A percentile compares a stretch with the other conserved stretches of the same genome.
Evolutionary conservation across 192 early-diverging fungal species (phyloP).

Genomic region (Entomortierella parvispora): DNA sequence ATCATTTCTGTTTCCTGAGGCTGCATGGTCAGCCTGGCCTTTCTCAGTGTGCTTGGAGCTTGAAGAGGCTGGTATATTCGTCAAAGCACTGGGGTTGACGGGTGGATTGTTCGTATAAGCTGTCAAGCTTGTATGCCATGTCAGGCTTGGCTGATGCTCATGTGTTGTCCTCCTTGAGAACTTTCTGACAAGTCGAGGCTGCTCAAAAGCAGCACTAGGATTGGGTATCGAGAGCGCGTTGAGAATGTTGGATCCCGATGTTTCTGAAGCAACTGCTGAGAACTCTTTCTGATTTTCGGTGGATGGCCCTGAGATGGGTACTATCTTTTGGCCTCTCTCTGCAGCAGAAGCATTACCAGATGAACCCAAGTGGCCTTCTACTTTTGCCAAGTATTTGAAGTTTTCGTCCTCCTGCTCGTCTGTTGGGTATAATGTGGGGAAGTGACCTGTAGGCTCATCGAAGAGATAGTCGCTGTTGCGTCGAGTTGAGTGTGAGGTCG

Average conservation of each 20-base stretch:
- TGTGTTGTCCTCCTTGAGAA: too few species aligned
- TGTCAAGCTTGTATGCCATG: too few species aligned
- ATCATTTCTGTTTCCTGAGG: neutral
- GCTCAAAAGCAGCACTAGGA: neutral
- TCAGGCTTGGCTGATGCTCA: too few species aligned
- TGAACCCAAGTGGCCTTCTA: constrained; percentile 7
- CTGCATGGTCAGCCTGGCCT: too few species aligned
- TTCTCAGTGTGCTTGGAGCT: too few species aligned
- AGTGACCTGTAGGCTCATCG: constrained; percentile 3
- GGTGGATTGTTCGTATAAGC: too few species aligned
- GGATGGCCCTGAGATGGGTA: constrained; percentile 7
- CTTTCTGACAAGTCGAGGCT: too few species aligned
- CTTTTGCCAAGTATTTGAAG: constrained; percentile 6
- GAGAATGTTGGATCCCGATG: neutral
- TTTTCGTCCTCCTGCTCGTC: constrained; percentile 1
- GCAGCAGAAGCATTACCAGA: constrained; percentile 22
- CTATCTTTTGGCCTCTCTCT: constrained; percentile 2
- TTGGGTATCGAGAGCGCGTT: neutral
- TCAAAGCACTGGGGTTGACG: too few species aligned
- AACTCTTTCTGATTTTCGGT: neutral
- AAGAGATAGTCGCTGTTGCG: constrained; percentile 13
- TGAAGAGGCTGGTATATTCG: too few species aligned
- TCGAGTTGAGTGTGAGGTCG: neutral
- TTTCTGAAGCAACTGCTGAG: neutral
- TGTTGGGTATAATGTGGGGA: neutral